Conservation (phyloP, 1,139 yeast genomes). For the Yamadazyma conglobata region DNA sequence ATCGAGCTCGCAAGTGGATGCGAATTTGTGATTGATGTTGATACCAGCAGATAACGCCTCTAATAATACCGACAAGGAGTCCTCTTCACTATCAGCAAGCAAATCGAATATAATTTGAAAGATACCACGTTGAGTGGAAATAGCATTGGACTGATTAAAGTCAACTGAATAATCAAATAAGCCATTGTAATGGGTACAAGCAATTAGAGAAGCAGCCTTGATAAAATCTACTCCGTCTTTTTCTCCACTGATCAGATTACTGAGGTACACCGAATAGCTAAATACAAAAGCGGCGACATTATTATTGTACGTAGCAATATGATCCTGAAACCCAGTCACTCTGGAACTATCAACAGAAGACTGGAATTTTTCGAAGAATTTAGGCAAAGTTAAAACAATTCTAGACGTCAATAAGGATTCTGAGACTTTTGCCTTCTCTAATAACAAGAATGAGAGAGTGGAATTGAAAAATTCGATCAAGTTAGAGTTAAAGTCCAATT, state of each 20-base stretch:
- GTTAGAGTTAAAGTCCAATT: conserved; percentile 13
- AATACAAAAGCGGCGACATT: conserved; percentile 8
- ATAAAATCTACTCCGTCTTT: conserved; percentile 17
- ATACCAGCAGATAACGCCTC: conserved; percentile 64
- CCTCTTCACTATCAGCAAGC: conserved; percentile 71
- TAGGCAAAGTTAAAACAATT: conserved; percentile 50
- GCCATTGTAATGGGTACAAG: conserved; percentile 52
- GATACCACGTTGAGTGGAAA: conserved; percentile 24
- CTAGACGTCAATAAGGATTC: conserved; percentile 41
- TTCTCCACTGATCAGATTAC: conserved; percentile 12
- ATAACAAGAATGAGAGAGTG: conserved; percentile 1
- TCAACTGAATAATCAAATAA: conserved; percentile 35
- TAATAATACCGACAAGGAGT: conserved; percentile 71
- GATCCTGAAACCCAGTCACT: conserved; percentile 38
- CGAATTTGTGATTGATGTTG: conserved; percentile 36
- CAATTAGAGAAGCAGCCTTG: conserved; percentile 46
- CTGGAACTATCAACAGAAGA: conserved; percentile 27
- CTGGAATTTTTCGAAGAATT: conserved; percentile 51
- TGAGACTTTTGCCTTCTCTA: conserved; percentile 5
- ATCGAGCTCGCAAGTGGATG: conserved; percentile 23
- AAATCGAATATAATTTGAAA: conserved; percentile 36
- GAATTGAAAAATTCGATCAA: conserved; percentile 5
- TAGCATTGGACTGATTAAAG: conserved; percentile 14
- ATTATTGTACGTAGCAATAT: conserved; percentile 21
- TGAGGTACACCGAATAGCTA: conserved; percentile 6